phyloP scores from a whole-genome alignment of 768 basidiomycete species.

The Crucibulum laeve region DNA sequence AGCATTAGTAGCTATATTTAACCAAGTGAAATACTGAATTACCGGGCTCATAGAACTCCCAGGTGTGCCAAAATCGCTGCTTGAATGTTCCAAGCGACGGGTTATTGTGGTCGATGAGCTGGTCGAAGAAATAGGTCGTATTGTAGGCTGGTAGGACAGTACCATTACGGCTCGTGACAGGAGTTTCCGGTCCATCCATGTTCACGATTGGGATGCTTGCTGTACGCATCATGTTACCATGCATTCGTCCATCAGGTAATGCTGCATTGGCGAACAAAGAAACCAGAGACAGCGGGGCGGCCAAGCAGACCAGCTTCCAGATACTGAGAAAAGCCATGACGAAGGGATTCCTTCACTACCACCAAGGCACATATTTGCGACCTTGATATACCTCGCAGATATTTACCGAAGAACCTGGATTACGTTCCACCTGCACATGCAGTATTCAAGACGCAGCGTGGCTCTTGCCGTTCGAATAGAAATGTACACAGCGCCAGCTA shows the following conservation, averaged over 20 bases:
- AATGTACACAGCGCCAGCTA: not conserved
- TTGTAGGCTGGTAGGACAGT: conserved; percentile 39
- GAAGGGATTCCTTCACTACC: not conserved
- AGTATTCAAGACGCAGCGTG: not conserved
- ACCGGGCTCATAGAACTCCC: conserved; percentile 60
- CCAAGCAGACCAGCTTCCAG: conserved; percentile 16
- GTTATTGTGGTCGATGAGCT: conserved; percentile 49
- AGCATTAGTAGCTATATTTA: not conserved
- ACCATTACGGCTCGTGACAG: conserved; percentile 39
- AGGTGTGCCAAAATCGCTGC: conserved; percentile 71
- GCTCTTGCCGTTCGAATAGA: too few relatives aligned
- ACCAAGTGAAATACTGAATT: conserved; percentile 2
- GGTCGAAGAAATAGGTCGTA: conserved; percentile 52
- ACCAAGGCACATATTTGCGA: too few relatives aligned
- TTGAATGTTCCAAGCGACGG: conserved; percentile 70
- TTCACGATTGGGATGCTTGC: conserved; percentile 31
- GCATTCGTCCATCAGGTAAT: conserved; percentile 33
- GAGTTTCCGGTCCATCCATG: conserved; percentile 18
- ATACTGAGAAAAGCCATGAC: conserved; percentile 8
- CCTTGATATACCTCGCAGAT: not conserved
- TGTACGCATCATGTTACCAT: conserved; percentile 37
- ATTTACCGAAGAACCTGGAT: not conserved
- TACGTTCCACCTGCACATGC: not conserved
- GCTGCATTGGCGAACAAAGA: conserved; percentile 16
- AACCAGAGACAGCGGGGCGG: conserved; percentile 12